Conservation (phyloP, 108 stramenopile genomes). For the Cyclostephanos tholiformis region DNA sequence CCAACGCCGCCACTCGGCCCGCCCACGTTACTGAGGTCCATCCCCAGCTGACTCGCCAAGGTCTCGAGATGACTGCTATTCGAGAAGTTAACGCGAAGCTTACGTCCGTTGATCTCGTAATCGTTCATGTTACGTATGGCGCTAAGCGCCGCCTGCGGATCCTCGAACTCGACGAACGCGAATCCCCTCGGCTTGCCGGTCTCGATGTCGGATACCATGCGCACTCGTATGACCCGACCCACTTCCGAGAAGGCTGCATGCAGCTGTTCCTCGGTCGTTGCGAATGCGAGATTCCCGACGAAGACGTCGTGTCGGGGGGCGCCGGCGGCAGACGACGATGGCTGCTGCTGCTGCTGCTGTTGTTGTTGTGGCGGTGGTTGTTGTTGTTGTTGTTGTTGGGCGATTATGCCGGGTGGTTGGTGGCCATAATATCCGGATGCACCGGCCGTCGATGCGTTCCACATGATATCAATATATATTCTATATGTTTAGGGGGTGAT, state of each 20-base stretch:
- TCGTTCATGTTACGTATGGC: constrained; percentile 98
- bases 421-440: constrained; percentile 11
- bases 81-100: constrained; percentile 91
- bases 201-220: constrained; percentile 91
- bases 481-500: no score
- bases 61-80: constrained; percentile 89
- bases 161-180: constrained; percentile 97
- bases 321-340: background rate
- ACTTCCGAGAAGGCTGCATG: constrained; percentile 87
- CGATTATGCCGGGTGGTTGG: background rate
- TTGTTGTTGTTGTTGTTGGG: background rate
- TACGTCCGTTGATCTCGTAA: constrained; percentile 92
- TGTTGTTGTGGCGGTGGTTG: background rate
- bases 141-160: constrained; percentile 91
- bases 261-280: constrained; percentile 93
- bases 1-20: constrained; percentile 12
- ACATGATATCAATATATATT: no score
- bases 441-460: constrained; percentile 3
- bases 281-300: constrained; percentile 93
- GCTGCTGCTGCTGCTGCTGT: background rate
- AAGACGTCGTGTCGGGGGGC: constrained; percentile 81
- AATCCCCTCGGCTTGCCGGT: constrained; percentile 95
- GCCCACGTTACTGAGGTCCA: constrained; percentile 68
- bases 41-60: constrained; percentile 86
- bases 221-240: constrained; percentile 88